These are phyloP conservation scores for Ramaria rubella DNA, from an alignment of 768 basidiomycete species.

Conservation along the genomic window DNA sequence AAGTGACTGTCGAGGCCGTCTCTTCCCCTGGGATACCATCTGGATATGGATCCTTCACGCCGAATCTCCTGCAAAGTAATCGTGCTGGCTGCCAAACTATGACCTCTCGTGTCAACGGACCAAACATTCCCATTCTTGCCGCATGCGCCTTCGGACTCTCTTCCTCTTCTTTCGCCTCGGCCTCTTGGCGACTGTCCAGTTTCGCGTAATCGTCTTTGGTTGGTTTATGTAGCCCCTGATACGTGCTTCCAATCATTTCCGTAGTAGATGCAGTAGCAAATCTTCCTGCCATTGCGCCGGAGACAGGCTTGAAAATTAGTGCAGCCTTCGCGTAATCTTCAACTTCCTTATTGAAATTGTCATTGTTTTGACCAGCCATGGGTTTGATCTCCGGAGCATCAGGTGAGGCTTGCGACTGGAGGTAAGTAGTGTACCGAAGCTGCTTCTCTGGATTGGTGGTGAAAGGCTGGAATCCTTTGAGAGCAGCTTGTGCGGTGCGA, in stretches of 20 bases:
- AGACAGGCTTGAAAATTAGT: slow-evolving; percentile 83
- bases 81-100: slow-evolving; percentile 74
- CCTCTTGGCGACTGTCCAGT: slow-evolving; percentile 36
- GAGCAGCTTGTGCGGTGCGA: slow-evolving; percentile 77
- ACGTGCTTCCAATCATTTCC: slow-evolving; percentile 54
- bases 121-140: slow-evolving; percentile 84
- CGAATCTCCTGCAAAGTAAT: slow-evolving; percentile 89
- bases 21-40: slow-evolving; percentile 28
- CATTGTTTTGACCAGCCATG: slow-evolving; percentile 49
- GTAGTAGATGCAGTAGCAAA: slow-evolving; percentile 77
- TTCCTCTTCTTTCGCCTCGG: slow-evolving; percentile 43
- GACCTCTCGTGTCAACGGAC: slow-evolving; percentile 72
- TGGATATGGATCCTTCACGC: slow-evolving; percentile 81
- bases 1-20: slow-evolving; percentile 23
- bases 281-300: slow-evolving; percentile 89
- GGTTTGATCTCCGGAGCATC: slow-evolving; percentile 38
- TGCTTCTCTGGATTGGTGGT: slow-evolving; percentile 71
- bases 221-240: slow-evolving; percentile 67
- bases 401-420: slow-evolving; percentile 55
- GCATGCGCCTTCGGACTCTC: slow-evolving; percentile 76
- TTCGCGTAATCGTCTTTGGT: slow-evolving; percentile 27
- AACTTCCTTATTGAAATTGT: slow-evolving; percentile 77
- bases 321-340: slow-evolving; percentile 85
- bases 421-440: slow-evolving; percentile 76
- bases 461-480: slow-evolving; percentile 89